phyloP scores from a whole-genome alignment of 176 grass and related monocot genomes.

The Ananas comosus region DNA sequence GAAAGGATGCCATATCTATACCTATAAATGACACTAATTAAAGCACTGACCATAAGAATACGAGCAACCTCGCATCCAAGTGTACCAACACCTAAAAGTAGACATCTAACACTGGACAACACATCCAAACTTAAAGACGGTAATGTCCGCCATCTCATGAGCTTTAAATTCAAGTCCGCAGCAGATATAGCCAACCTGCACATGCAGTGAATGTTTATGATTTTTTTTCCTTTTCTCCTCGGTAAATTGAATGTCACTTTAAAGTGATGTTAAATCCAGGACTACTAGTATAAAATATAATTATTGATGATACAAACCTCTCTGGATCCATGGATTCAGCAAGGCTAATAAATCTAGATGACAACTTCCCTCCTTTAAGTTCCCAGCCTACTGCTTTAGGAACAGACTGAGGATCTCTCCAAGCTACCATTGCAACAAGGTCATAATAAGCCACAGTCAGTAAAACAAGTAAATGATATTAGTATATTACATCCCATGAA shows the following conservation, averaged over 20 bases:
- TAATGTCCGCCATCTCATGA: constrained; percentile 96
- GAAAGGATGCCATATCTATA: background rate
- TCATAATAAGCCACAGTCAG: constrained; percentile 9
- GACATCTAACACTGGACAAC: constrained; percentile 41
- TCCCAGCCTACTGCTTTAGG: constrained; percentile 94
- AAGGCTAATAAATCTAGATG: constrained; percentile 33
- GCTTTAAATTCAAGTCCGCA: constrained; percentile 85
- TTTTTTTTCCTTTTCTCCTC: background rate
- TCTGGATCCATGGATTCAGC: constrained; percentile 53
- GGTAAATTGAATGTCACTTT: background rate
- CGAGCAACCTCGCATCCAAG: constrained; percentile 96
- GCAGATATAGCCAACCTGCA: constrained; percentile 53
- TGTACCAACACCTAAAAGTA: constrained; percentile 72
- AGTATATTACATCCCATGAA: background rate
- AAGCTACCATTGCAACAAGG: constrained; percentile 30
- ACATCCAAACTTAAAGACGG: constrained; percentile 59
- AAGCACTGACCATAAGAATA: constrained; percentile 62
- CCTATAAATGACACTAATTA: background rate
- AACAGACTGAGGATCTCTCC: constrained; percentile 41
- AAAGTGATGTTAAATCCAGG: background rate
- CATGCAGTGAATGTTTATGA: constrained; percentile 19
- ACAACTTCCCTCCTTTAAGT: constrained; percentile 40
- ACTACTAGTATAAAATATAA: background rate
- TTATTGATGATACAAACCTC: constrained; percentile 29
- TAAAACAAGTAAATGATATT: background rate